Percentiles rank a stretch among this genome's conserved stretches.
Conservation (phyloP, 345 rosid species). For the Eucalyptus regnans region DNA sequence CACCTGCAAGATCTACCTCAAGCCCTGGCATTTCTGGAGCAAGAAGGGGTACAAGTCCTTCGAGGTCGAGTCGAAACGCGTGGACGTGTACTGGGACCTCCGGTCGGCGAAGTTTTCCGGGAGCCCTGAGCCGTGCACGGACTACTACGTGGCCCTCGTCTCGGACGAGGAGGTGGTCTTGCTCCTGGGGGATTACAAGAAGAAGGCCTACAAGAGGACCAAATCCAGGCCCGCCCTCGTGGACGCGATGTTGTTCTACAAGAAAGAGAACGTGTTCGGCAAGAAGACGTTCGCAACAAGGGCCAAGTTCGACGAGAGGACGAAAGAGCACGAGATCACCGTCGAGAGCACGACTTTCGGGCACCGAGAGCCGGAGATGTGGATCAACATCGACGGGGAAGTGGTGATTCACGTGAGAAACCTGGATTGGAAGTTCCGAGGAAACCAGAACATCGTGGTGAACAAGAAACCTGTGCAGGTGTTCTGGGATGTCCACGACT, state of each 20-base stretch:
- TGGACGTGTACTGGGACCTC: slow-evolving; percentile 79
- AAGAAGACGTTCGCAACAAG: slow-evolving; percentile 68
- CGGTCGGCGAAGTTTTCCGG: slow-evolving; percentile 63
- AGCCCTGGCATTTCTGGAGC: slow-evolving; percentile 93
- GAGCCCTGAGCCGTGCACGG: slow-evolving; percentile 68
- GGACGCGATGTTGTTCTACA: slow-evolving; percentile 46
- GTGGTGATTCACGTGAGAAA: slow-evolving; percentile 68
- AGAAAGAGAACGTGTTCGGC: slow-evolving; percentile 77
- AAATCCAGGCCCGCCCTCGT: slow-evolving; percentile 69
- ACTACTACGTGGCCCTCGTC: slow-evolving; percentile 73
- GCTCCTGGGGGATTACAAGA: slow-evolving; percentile 70
- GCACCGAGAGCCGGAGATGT: slow-evolving; percentile 75
- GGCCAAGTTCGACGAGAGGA: slow-evolving; percentile 57
- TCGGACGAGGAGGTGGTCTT: slow-evolving; percentile 83
- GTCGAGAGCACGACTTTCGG: slow-evolving; percentile 62
- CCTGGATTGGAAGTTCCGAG: slow-evolving; percentile 93
- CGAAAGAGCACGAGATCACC: slow-evolving; percentile 65
- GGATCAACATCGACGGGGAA: slow-evolving; percentile 85
- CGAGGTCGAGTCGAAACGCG: slow-evolving; percentile 48
- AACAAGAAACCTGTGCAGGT: slow-evolving; percentile 70
- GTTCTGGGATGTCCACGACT: slow-evolving; percentile 90
- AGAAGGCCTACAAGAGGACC: slow-evolving; percentile 77
- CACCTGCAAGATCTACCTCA: slow-evolving; percentile 60
- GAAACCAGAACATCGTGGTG: slow-evolving; percentile 77
- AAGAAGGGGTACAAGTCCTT: slow-evolving; percentile 68